These are phyloP conservation scores for Periconia digitata DNA, from an alignment of 2,329 filamentous ascomycete genomes.

Conservation along the genomic window DNA sequence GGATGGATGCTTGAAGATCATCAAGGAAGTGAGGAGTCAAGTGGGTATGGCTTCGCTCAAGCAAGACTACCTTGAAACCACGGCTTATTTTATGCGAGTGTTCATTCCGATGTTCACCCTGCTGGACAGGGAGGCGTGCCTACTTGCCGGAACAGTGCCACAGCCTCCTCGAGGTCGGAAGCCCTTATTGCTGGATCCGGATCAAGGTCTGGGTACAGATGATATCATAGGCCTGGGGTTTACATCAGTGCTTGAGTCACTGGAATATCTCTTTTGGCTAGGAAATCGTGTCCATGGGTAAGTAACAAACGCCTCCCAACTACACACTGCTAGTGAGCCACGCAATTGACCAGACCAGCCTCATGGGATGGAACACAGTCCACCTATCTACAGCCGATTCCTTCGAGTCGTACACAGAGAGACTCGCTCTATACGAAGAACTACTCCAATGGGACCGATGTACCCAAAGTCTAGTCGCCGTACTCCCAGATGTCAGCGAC, in stretches of 20 bases:
- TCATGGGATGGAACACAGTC: conserved; percentile 1
- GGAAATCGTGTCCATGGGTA: conserved; percentile 1
- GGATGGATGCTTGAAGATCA: conserved; percentile 18
- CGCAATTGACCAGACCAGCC: conserved; percentile 2
- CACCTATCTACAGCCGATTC: not conserved
- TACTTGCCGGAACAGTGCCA: not conserved
- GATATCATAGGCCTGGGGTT: not conserved
- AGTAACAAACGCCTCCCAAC: not conserved
- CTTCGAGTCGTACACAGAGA: conserved; percentile 6
- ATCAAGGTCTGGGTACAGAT: not conserved
- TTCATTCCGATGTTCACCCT: conserved; percentile 6
- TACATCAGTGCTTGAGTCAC: not conserved
- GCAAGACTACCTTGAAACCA: conserved; percentile 3
- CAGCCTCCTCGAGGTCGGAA: not conserved
- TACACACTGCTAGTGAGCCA: not conserved
- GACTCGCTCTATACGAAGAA: conserved; percentile 6
- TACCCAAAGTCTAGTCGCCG: conserved; percentile 7
- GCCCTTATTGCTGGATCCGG: not conserved
- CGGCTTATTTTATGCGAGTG: conserved; percentile 12
- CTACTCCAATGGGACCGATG: conserved; percentile 12
- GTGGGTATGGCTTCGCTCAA: conserved; percentile 5
- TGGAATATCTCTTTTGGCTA: not conserved
- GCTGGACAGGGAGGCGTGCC: not conserved
- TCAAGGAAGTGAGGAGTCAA: conserved; percentile 9
- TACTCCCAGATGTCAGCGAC: not conserved